A percentile compares a stretch with the other conserved stretches of the same genome.
Conservation (phyloP, 1,139 yeast species). For the Zygosaccharomyces sapae region DNA sequence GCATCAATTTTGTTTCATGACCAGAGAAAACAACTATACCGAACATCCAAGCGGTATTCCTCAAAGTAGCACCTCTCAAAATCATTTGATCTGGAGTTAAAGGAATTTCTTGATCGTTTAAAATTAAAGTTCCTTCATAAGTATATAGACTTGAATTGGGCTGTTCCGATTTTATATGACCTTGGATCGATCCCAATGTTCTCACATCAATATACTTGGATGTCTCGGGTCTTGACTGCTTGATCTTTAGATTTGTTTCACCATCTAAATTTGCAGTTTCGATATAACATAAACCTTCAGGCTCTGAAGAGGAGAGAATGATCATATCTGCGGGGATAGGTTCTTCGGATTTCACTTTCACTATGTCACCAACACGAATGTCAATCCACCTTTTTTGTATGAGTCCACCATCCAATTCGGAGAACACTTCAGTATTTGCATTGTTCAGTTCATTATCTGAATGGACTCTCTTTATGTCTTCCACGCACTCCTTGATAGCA, state of each 20-base stretch:
- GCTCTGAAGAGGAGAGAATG: slow-evolving; percentile 85
- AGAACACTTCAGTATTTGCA: slow-evolving; percentile 69
- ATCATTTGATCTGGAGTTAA: slow-evolving; percentile 86
- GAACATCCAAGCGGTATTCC: slow-evolving; percentile 94
- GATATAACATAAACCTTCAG: slow-evolving; percentile 94
- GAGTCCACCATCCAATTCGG: slow-evolving; percentile 57
- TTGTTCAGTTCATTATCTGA: slow-evolving; percentile 89
- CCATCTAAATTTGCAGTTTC: slow-evolving; percentile 98
- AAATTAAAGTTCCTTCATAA: slow-evolving; percentile 80
- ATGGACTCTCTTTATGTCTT: slow-evolving; percentile 80
- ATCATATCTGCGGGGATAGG: slow-evolving; percentile 93
- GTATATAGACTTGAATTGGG: slow-evolving; percentile 95
- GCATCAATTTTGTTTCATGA: slow-evolving; percentile 95
- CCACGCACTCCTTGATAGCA: slow-evolving; percentile 85
- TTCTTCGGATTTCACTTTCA: slow-evolving; percentile 79
- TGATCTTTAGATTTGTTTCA: slow-evolving; percentile 92
- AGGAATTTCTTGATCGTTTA: slow-evolving; percentile 59
- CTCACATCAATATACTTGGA: slow-evolving; percentile 65
- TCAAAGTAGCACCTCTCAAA: slow-evolving; percentile 88
- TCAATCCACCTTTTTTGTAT: slow-evolving; percentile 77
- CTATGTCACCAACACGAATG: slow-evolving; percentile 86
- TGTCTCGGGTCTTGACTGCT: slow-evolving; percentile 81
- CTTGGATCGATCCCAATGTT: slow-evolving; percentile 51
- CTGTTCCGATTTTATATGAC: slow-evolving; percentile 75
- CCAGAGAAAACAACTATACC: slow-evolving; percentile 95